Evolutionary conservation across 768 basidiomycete species (phyloP).

Genomic region (Macrolepiota fuliginosa): DNA sequence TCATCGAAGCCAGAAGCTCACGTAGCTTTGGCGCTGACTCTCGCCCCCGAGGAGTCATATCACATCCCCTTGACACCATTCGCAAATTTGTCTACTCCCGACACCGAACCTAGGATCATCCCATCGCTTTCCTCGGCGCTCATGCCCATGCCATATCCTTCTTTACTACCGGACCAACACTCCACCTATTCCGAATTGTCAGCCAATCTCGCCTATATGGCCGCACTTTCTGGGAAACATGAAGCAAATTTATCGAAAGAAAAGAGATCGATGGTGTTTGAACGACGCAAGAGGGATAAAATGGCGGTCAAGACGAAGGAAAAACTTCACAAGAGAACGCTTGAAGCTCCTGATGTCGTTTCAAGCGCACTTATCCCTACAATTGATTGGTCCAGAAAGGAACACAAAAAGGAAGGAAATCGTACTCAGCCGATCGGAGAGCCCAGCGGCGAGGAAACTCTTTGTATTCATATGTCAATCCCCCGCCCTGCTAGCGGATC

Average conservation of each 20-base stretch:
- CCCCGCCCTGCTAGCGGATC: background rate
- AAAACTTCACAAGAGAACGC: background rate
- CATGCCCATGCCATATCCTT: background rate
- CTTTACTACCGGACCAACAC: background rate
- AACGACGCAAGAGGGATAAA: slow-evolving; percentile 3
- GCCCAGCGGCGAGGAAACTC: background rate
- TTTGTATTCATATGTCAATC: background rate
- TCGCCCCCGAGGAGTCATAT: background rate
- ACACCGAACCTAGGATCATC: background rate
- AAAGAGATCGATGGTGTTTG: background rate
- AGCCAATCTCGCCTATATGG: slow-evolving; percentile 6
- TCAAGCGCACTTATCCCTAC: background rate
- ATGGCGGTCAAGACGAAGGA: background rate
- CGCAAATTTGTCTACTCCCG: background rate
- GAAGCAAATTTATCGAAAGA: background rate
- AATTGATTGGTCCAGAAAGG: background rate
- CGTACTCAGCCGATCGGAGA: background rate
- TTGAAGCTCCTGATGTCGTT: background rate
- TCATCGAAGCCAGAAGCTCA: background rate
- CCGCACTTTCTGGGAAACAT: background rate
- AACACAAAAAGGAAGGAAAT: background rate
- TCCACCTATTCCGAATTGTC: slow-evolving; percentile 12
- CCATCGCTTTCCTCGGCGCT: background rate
- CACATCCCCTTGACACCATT: background rate
- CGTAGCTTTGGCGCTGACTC: background rate